Evolutionary conservation across 2,329 filamentous ascomycete genomes (phyloP).

Genomic region (Claviceps sp.): DNA sequence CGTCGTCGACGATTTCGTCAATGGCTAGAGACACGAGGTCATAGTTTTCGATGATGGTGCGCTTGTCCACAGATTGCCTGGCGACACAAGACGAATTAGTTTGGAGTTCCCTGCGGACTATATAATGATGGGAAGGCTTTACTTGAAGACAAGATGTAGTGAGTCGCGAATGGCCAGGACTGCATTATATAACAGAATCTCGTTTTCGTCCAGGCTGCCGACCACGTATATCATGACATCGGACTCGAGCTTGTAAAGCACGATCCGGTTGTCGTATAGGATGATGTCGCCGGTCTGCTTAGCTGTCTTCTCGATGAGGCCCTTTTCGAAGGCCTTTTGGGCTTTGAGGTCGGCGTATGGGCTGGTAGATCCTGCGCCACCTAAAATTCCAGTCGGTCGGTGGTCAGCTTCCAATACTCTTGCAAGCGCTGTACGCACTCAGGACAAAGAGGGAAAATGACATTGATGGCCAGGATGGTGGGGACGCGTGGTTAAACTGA

Average conservation of each 20-base stretch:
- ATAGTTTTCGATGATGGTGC: constrained; percentile 97
- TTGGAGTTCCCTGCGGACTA: not conserved
- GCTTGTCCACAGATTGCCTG: constrained; percentile 92
- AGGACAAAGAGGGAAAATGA: not conserved
- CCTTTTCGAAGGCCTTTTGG: constrained; percentile 95
- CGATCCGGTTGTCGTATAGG: constrained; percentile 89
- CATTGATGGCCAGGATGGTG: not conserved
- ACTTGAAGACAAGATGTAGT: constrained; percentile 87
- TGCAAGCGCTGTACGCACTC: not conserved
- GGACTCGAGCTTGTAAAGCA: constrained; percentile 95
- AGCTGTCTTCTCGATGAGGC: constrained; percentile 83
- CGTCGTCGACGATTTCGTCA: constrained; percentile 90
- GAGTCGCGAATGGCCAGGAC: constrained; percentile 83
- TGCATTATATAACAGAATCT: constrained; percentile 91
- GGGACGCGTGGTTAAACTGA: not conserved
- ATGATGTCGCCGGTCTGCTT: constrained; percentile 96
- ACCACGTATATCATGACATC: constrained; percentile 96
- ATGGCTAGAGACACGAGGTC: constrained; percentile 87
- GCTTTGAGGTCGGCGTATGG: constrained; percentile 84
- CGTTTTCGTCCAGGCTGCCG: constrained; percentile 84
- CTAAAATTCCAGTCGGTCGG: constrained; percentile 4
- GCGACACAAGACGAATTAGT: constrained; percentile 5
- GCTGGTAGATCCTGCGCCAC: constrained; percentile 40
- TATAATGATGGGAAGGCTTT: constrained; percentile 17
- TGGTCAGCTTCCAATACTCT: not conserved